Conservation (phyloP, 2,329 filamentous ascomycete genomes). For the Pezicula neosporulosa region DNA sequence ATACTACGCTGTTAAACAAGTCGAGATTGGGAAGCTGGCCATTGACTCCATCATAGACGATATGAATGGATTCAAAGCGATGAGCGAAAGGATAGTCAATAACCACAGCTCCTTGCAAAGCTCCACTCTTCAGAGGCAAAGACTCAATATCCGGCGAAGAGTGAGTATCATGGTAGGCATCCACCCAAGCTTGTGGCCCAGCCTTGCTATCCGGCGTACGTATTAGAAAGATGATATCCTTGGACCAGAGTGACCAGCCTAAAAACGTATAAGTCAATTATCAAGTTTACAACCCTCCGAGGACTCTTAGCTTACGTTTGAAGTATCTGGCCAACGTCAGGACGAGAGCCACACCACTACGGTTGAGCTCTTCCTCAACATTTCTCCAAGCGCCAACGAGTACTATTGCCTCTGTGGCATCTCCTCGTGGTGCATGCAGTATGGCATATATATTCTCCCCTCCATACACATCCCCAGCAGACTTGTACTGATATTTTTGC, state of each 20-base stretch:
- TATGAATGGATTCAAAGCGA: constrained; percentile 82
- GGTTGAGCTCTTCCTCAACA: constrained; percentile 73
- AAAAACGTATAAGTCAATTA: constrained; percentile 6
- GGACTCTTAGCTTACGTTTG: constrained; percentile 55
- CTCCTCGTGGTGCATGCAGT: constrained; percentile 86
- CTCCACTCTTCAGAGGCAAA: constrained; percentile 85
- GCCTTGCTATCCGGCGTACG: constrained; percentile 83
- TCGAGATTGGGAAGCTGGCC: constrained; percentile 94
- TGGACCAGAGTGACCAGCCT: constrained; percentile 97
- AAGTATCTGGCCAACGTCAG: constrained; percentile 91
- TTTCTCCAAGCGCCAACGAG: constrained; percentile 87
- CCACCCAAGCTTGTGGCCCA: constrained; percentile 94
- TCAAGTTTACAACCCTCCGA: not conserved
- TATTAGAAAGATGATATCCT: constrained; percentile 95
- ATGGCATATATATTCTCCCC: constrained; percentile 94
- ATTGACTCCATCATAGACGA: constrained; percentile 94
- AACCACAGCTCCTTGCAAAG: constrained; percentile 88
- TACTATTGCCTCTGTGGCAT: constrained; percentile 96
- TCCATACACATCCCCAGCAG: constrained; percentile 67
- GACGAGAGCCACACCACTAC: constrained; percentile 81
- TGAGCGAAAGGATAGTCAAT: constrained; percentile 86
- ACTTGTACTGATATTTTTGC: constrained; percentile 83
- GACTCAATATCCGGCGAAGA: constrained; percentile 66
- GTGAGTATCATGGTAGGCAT: constrained; percentile 93
- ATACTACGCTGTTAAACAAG: constrained; percentile 88